A percentile compares a stretch with the other conserved stretches of the same genome.
These are phyloP conservation scores for Linum trigynum DNA, from an alignment of 345 rosid species.

Conservation along the genomic window DNA sequence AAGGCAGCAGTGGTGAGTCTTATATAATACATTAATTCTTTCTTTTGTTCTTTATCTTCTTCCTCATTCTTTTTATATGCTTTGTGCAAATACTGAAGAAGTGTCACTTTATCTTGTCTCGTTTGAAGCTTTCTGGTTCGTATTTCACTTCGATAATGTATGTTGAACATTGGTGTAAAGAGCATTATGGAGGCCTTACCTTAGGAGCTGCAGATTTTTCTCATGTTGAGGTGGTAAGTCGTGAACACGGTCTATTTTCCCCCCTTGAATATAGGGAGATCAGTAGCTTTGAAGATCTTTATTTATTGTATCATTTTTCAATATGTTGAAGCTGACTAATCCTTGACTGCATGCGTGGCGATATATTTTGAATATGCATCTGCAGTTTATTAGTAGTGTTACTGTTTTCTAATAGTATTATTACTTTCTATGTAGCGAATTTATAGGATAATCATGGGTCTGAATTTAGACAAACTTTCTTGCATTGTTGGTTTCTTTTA, in stretches of 20 bases:
- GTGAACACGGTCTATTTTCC: not conserved
- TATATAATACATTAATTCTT: not conserved
- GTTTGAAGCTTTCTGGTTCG: conserved; percentile 62
- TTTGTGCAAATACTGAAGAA: not conserved
- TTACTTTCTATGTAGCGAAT: too few relatives aligned
- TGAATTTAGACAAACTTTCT: too few relatives aligned
- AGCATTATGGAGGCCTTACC: conserved; percentile 54
- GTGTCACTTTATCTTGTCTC: not conserved
- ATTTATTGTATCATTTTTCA: not conserved
- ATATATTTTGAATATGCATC: too few relatives aligned
- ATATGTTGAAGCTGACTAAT: not conserved
- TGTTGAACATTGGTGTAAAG: conserved; percentile 97
- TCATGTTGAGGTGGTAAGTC: conserved; percentile 66
- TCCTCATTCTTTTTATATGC: not conserved
- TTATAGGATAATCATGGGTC: too few relatives aligned
- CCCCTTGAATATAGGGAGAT: not conserved
- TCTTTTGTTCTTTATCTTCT: not conserved
- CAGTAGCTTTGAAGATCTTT: not conserved
- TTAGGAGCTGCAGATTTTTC: conserved; percentile 90
- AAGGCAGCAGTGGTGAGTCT: conserved; percentile 77
- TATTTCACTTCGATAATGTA: conserved; percentile 81
- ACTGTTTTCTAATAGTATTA: too few relatives aligned
- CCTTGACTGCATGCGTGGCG: not conserved
- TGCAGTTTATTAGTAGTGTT: too few relatives aligned
- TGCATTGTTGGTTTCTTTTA: too few relatives aligned